Evolutionary conservation across 768 basidiomycete genomes (phyloP).

Genomic region (Cystofilobasidium capitatum): DNA sequence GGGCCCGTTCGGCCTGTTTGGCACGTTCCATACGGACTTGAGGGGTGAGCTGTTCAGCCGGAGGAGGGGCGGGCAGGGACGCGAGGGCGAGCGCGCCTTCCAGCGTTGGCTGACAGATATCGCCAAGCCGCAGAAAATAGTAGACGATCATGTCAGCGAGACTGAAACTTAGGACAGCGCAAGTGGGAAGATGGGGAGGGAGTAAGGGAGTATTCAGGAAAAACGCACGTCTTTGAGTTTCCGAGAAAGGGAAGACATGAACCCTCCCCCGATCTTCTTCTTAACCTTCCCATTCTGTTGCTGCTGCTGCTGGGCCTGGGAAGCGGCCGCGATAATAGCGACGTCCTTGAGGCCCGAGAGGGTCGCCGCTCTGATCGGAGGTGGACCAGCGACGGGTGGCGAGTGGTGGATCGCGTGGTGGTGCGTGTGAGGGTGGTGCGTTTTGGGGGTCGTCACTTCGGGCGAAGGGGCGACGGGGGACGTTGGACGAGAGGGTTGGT

Average conservation of each 20-base stretch:
- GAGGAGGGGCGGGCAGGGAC: not conserved
- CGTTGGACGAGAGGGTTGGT: not conserved
- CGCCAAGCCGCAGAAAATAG: not conserved
- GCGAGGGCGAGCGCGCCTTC: constrained; percentile 7
- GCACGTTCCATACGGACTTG: constrained; percentile 19
- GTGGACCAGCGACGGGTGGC: constrained; percentile 12
- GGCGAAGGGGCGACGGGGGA: not conserved
- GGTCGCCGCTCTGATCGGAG: constrained; percentile 20
- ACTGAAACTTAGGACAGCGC: not conserved
- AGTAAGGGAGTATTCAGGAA: not conserved
- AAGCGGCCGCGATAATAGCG: not conserved
- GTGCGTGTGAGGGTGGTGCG: constrained; percentile 1
- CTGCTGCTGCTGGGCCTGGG: no score
- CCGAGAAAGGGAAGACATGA: not conserved
- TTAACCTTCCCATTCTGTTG: not conserved
- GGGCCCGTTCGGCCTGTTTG: constrained; percentile 23
- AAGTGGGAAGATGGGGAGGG: not conserved
- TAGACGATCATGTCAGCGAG: not conserved
- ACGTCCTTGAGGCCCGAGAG: constrained; percentile 9
- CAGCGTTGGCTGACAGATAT: not conserved
- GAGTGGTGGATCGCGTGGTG: constrained; percentile 17
- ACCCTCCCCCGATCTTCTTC: constrained; percentile 1
- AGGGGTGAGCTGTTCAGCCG: constrained; percentile 14
- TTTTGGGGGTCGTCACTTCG: not conserved
- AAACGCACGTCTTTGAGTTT: not conserved